Conservation (phyloP, 257 asterid species). For the Leptodermis oblonga region DNA sequence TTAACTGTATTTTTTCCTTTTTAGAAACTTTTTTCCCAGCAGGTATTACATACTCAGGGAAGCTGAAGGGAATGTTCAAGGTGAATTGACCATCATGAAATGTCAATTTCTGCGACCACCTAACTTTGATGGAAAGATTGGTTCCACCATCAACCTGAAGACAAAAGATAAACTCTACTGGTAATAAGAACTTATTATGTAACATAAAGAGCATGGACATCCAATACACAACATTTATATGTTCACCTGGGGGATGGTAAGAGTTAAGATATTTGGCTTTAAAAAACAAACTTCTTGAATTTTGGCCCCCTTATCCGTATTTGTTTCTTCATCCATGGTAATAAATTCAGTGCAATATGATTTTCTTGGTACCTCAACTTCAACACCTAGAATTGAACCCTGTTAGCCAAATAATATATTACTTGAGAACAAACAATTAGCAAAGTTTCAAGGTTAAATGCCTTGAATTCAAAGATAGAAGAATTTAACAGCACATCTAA, state of each 20-base stretch:
- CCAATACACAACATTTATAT: neutral
- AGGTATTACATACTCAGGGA: conserved; percentile 83
- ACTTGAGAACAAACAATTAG: conserved; percentile 49
- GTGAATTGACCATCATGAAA: conserved; percentile 58
- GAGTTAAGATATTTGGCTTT: conserved; percentile 59
- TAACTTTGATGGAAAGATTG: conserved; percentile 59
- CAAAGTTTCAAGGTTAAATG: neutral
- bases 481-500: neutral
- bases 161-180: neutral
- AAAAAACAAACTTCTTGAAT: conserved; percentile 62
- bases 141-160: conserved; percentile 86
- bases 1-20: conserved; percentile 71
- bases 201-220: conserved; percentile 4
- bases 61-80: conserved; percentile 72
- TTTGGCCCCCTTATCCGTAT: conserved; percentile 31
- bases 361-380: conserved; percentile 71
- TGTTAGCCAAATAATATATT: conserved; percentile 92
- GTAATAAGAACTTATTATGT: neutral
- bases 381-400: conserved; percentile 99
- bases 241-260: conserved; percentile 73
- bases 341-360: conserved; percentile 51
- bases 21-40: conserved; percentile 80
- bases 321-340: conserved; percentile 34
- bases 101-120: conserved; percentile 85
- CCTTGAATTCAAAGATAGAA: neutral